Base-by-base conservation (phyloP, 2,329 filamentous ascomycete genomes). In the Ophiocordyceps camponoti-floridani region DNA sequence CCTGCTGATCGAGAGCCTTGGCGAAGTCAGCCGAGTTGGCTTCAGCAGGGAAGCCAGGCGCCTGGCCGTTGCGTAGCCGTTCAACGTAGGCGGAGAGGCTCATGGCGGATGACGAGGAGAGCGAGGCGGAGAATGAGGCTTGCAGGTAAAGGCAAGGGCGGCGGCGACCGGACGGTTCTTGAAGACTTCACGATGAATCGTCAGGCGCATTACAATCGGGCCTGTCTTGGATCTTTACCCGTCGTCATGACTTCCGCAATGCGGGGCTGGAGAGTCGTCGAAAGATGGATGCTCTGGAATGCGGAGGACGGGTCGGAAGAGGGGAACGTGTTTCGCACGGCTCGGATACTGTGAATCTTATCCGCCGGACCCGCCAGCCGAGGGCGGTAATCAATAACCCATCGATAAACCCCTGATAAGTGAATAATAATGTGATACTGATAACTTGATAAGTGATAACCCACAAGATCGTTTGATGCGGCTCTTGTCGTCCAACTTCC, bases 1-100 rank as follows among this genome's bases (percentile, higher is more conserved):
- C 80, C 51, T 75, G 65, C 0, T 63, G 60, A 58, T 85, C 81
- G 6, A 83, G 65, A 41, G 53, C 51, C 48, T 56, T 57, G 2
- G 73, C 73, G 56, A 68, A 76, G 6, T 66, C 65, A 6, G 66
- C 49, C 0, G 67, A 63, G 46, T 61, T 64, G 46, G 70, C 68
- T 31, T 71, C 59, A 3, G 58, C 44, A n/a, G 71, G 65, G 48
- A 76, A 76, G 28, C 61, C 56, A 43, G 65, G 57, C 8, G 58
- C 50, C 40, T 57, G 52, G 43, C 68, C 68, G 38, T 56, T 57
- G 14, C 66, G 62, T 33, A 71, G 59, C 45, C 61, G 56, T 19
- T 63, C 58, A 23, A 66, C 58, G 35, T 57, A 59, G 14, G 58
- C 50, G 44, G 56, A 47, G 44, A 69, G 54, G n/a, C 66, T 60